These are phyloP conservation scores for Trichoderma gracile DNA, from an alignment of 2,329 filamentous ascomycete genomes.

Conservation along the genomic window DNA sequence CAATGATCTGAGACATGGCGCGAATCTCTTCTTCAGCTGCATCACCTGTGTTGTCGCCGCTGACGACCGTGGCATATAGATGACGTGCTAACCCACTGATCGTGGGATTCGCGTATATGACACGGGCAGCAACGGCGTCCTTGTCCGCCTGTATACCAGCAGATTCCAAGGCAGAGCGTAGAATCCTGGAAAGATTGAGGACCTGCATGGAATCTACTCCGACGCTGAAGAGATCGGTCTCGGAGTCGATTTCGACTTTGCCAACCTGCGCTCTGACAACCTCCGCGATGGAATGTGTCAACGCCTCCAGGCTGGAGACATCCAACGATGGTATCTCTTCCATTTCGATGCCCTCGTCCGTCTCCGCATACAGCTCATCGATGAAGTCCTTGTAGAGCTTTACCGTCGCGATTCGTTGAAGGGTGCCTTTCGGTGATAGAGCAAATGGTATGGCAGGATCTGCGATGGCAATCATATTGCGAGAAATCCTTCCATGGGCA, in stretches of 20 bases:
- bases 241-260: constrained; percentile 28
- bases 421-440: constrained; percentile 48
- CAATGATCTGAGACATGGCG: constrained; percentile 28
- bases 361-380: constrained; percentile 42
- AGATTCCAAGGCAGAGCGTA: constrained; percentile 29
- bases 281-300: constrained; percentile 33
- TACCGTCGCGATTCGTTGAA: constrained; percentile 45
- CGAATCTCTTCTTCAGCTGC: constrained; percentile 1
- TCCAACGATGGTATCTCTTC: constrained; percentile 29
- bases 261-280: constrained; percentile 27
- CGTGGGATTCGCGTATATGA: constrained; percentile 37
- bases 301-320: constrained; percentile 29
- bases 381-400: constrained; percentile 48
- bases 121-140: constrained; percentile 29
- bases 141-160: constrained; percentile 27
- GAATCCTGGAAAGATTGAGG: constrained; percentile 31
- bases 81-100: constrained; percentile 32
- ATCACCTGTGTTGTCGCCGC: constrained; percentile 21
- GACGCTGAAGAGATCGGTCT: constrained; percentile 42
- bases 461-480: constrained; percentile 43
- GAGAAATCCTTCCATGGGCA: constrained; percentile 48
- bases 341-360: constrained; percentile 33
- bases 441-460: constrained; percentile 46
- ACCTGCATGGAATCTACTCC: constrained; percentile 46
- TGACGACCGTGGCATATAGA: constrained; percentile 20